These are phyloP conservation scores for Leishmania guyanensis DNA, from an alignment of 208 protist species.

Conservation along the genomic window DNA sequence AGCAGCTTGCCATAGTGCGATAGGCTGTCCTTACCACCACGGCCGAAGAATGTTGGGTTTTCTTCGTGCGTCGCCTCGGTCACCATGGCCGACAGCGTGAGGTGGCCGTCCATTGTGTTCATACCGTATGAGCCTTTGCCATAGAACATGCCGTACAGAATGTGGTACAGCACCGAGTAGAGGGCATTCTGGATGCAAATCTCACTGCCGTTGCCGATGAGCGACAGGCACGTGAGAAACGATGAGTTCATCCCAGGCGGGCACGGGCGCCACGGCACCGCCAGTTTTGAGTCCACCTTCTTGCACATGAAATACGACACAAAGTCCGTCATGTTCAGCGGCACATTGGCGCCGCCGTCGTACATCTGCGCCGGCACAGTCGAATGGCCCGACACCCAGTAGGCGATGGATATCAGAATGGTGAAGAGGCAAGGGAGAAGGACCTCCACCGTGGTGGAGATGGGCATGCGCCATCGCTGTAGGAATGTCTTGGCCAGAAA, in stretches of 20 bases:
- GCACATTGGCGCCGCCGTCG: constrained; percentile 10
- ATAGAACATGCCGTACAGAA: constrained; percentile 49
- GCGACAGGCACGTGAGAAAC: constrained; percentile 25
- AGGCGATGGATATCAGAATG: constrained; percentile 54
- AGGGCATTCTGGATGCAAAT: constrained; percentile 22
- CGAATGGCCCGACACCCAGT: constrained; percentile 45
- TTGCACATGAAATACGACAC: constrained; percentile 30
- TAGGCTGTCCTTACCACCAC: constrained; percentile 37
- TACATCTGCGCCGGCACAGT: constrained; percentile 34
- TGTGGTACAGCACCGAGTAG: constrained; percentile 20
- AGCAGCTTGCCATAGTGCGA: constrained; percentile 78
- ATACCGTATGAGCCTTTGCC: constrained; percentile 34
- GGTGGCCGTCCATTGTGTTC: constrained; percentile 58
- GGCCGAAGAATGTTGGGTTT: constrained; percentile 59
- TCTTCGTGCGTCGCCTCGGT: constrained; percentile 35
- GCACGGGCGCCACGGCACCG: constrained; percentile 30
- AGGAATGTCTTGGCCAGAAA: constrained; percentile 74
- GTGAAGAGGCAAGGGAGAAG: constrained; percentile 72
- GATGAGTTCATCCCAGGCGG: neutral
- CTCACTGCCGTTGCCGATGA: constrained; percentile 40
- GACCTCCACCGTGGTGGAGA: constrained; percentile 61
- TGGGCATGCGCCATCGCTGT: constrained; percentile 52
- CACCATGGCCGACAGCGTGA: constrained; percentile 50
- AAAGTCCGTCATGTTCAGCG: constrained; percentile 31
- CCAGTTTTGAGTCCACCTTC: constrained; percentile 13